Conservation (phyloP, 192 early-diverging fungal genomes). For the Coemansia javaensis region DNA sequence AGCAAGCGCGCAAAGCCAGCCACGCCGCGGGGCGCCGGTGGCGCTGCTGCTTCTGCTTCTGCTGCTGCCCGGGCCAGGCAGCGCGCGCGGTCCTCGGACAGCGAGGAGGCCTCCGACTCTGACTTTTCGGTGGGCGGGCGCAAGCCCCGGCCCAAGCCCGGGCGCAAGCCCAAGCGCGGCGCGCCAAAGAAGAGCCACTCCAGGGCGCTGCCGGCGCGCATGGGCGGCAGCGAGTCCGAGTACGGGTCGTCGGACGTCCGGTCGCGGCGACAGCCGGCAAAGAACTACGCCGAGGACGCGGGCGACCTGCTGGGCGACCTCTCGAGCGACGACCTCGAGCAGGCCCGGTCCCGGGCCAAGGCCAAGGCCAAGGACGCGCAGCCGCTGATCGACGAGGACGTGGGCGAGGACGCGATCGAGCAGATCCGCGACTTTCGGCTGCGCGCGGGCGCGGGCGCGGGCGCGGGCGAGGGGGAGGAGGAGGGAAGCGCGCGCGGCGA, state of each 20-base stretch:
- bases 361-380: constrained; percentile 18
- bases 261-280: constrained; percentile 38
- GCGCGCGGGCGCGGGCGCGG: constrained; percentile 12
- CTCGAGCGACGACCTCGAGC: constrained; percentile 36
- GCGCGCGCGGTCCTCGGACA: constrained; percentile 29
- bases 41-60: not conserved
- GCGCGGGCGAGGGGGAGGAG: too few relatives aligned
- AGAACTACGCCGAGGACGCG: constrained; percentile 50
- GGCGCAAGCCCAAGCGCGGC: constrained; percentile 28
- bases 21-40: constrained; percentile 1
- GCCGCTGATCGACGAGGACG: constrained; percentile 43
- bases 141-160: constrained; percentile 5
- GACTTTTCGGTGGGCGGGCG: constrained; percentile 31
- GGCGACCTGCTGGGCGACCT: constrained; percentile 38
- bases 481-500: constrained; percentile 21
- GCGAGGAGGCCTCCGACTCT: constrained; percentile 25
- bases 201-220: constrained; percentile 23
- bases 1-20: constrained; percentile 27
- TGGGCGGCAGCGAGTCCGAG: constrained; percentile 48
- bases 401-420: constrained; percentile 43
- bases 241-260: constrained; percentile 47
- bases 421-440: constrained; percentile 47
- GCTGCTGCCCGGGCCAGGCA: constrained; percentile 7
- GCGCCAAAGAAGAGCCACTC: constrained; percentile 36
- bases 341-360: constrained; percentile 10